phyloP scores from a whole-genome alignment of 805 yeast genomes.

The Barnettozyma sucrosica region DNA sequence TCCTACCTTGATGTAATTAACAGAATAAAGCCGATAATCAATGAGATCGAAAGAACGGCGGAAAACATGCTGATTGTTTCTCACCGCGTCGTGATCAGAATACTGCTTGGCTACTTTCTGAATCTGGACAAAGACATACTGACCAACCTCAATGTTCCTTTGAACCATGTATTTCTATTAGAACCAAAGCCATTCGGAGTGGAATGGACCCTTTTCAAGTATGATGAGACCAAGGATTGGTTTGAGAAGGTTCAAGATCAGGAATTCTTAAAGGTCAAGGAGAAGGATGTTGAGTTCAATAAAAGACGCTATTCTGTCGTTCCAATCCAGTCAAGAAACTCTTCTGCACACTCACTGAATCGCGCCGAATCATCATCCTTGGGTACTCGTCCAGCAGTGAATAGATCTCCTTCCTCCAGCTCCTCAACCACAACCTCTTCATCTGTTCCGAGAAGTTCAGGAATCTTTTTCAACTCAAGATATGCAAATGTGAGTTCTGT shows the following conservation, averaged over 20 bases:
- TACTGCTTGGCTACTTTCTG: constrained; percentile 81
- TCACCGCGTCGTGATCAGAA: constrained; percentile 88
- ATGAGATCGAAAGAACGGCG: constrained; percentile 86
- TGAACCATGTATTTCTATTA: constrained; percentile 83
- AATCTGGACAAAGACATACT: constrained; percentile 74
- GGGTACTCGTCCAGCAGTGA: neutral
- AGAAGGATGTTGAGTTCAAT: constrained; percentile 60
- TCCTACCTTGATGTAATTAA: constrained; percentile 91
- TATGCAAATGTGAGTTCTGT: neutral
- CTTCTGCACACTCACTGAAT: constrained; percentile 3
- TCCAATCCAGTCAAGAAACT: constrained; percentile 38
- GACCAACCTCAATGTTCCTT: constrained; percentile 87
- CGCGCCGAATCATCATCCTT: neutral
- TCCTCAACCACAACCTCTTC: neutral
- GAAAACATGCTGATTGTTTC: constrained; percentile 80
- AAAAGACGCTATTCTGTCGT: constrained; percentile 69
- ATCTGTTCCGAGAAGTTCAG: constrained; percentile 1
- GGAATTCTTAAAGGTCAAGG: constrained; percentile 41
- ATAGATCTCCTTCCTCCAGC: constrained; percentile 4
- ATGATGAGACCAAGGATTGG: constrained; percentile 72
- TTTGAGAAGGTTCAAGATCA: constrained; percentile 57
- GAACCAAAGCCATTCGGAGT: constrained; percentile 96
- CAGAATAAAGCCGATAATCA: constrained; percentile 81
- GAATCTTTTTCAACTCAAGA: constrained; percentile 1
- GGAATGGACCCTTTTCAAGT: constrained; percentile 86